Conservation (phyloP, 202 grass and related monocot genomes). For the Panicum virgatum region DNA sequence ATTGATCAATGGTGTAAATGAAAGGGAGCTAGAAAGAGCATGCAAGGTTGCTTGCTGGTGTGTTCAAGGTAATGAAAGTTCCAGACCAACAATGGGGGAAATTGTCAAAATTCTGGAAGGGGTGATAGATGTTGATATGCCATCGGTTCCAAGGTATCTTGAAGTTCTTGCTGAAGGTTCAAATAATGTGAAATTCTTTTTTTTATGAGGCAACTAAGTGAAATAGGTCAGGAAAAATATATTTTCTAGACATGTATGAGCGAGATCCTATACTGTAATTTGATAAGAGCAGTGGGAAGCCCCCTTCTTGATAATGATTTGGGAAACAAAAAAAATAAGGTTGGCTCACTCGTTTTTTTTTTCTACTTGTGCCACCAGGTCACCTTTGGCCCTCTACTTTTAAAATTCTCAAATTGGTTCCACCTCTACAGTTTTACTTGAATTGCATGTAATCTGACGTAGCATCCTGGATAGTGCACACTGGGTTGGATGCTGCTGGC, state of each 20-base stretch:
- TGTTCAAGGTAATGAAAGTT: constrained; percentile 44
- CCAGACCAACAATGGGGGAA: constrained; percentile 49
- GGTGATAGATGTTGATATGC: constrained; percentile 32
- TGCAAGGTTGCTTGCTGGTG: constrained; percentile 60
- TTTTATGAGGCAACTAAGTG: neutral
- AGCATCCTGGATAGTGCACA: neutral
- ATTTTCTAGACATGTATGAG: neutral
- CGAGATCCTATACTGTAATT: neutral
- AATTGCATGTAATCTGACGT: neutral
- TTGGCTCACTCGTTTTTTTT: neutral
- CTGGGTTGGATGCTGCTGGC: neutral
- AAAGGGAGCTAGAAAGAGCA: constrained; percentile 43
- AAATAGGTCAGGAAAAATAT: neutral
- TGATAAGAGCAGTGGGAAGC: neutral
- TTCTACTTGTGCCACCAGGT: neutral
- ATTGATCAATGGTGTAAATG: neutral
- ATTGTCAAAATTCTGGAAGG: constrained; percentile 54
- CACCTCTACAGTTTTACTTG: neutral
- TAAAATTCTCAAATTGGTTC: neutral
- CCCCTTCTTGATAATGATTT: neutral
- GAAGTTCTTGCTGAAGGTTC: constrained; percentile 32
- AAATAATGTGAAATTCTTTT: neutral
- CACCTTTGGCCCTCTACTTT: neutral
- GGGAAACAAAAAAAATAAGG: neutral
- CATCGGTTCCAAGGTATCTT: constrained; percentile 40